phyloP scores from a whole-genome alignment of 768 basidiomycete species.

The Termitomyces sp. region DNA sequence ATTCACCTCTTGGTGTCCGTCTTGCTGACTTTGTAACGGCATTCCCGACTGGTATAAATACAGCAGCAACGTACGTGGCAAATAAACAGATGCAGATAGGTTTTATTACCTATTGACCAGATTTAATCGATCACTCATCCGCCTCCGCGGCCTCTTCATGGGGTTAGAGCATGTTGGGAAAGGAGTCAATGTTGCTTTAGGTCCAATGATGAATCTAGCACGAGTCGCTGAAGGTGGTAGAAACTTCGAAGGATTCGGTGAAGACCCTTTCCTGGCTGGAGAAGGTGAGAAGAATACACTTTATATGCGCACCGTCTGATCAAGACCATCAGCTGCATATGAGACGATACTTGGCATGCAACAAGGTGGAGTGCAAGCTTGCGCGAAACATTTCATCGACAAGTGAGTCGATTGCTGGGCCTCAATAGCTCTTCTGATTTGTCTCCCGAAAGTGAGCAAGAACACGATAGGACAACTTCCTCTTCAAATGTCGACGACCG shows the following conservation, averaged over 20 bases:
- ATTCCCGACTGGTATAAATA: constrained; percentile 63
- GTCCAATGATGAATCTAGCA: constrained; percentile 69
- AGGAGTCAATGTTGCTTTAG: constrained; percentile 66
- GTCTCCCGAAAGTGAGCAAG: constrained; percentile 49
- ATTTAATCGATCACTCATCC: constrained; percentile 49
- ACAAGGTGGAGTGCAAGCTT: constrained; percentile 72
- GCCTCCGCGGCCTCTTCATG: constrained; percentile 62
- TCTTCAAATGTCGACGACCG: constrained; percentile 75
- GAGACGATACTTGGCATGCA: constrained; percentile 86
- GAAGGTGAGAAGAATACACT: constrained; percentile 23
- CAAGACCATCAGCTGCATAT: constrained; percentile 32
- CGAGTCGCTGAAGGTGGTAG: constrained; percentile 60
- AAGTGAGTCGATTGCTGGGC: constrained; percentile 39
- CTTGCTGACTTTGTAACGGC: constrained; percentile 50
- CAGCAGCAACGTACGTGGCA: constrained; percentile 51
- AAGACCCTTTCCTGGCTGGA: constrained; percentile 68
- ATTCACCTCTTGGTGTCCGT: constrained; percentile 58
- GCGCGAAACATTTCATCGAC: constrained; percentile 78
- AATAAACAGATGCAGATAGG: background rate
- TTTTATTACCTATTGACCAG: background rate
- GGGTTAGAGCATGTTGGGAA: constrained; percentile 68
- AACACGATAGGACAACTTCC: constrained; percentile 46
- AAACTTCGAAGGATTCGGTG: constrained; percentile 82
- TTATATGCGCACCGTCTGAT: no score
- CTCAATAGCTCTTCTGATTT: background rate